A percentile compares a stretch with the other conserved stretches of the same genome.
phyloP scores from a whole-genome alignment of 2,329 filamentous ascomycete genomes.

The Sporothrix mexicana region DNA sequence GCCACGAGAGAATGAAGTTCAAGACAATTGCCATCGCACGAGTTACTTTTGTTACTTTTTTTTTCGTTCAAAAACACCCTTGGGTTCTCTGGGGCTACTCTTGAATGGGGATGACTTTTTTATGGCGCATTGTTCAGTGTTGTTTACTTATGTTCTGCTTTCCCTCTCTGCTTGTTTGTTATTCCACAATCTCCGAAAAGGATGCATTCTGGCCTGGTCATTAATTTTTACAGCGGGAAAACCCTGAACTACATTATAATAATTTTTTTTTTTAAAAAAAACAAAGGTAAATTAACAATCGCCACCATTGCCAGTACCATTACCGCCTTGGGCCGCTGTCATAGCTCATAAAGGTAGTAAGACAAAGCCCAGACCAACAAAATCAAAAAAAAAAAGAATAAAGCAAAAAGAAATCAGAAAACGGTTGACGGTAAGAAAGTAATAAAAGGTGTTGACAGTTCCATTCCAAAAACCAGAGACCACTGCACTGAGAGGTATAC shows the following conservation, averaged over 20 bases:
- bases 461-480: too few species aligned
- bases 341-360: too few species aligned
- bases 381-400: too few species aligned
- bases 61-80: neutral
- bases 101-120: neutral
- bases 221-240: neutral
- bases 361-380: too few species aligned
- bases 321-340: too few species aligned
- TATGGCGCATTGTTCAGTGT: neutral
- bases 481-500: too few species aligned
- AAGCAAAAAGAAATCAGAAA: too few species aligned
- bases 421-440: too few species aligned
- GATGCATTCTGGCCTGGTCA: neutral
- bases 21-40: neutral
- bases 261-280: neutral
- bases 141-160: neutral
- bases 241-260: neutral
- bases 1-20: neutral
- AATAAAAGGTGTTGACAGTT: too few species aligned
- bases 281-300: constrained; percentile 15
- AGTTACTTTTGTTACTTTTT: neutral
- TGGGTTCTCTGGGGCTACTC: neutral
- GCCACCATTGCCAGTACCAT: neutral
- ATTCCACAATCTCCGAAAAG: neutral
- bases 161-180: neutral